These are phyloP conservation scores for Phytophthora meadii DNA, from an alignment of 352 stramenopile species.

Conservation along the genomic window DNA sequence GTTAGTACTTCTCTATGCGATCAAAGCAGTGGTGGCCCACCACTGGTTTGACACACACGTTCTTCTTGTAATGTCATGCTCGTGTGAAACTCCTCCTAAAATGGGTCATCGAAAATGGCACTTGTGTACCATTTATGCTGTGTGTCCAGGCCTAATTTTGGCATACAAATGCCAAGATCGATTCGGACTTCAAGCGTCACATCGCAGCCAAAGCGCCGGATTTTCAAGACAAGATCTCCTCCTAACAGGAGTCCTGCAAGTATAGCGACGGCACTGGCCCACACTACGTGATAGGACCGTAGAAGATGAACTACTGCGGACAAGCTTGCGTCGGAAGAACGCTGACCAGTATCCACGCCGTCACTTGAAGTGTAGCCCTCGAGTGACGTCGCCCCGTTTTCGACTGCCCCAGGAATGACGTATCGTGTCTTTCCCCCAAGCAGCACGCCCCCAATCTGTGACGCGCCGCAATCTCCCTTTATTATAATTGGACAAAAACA, in stretches of 20 bases:
- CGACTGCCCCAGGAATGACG: constrained; percentile 25
- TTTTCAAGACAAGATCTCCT: no score
- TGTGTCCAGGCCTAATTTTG: background rate
- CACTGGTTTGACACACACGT: no score
- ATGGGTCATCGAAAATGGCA: background rate
- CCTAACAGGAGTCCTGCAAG: no score
- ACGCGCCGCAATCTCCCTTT: constrained; percentile 4
- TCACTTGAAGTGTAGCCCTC: constrained; percentile 17
- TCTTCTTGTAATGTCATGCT: no score
- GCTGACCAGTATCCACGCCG: background rate
- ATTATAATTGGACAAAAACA: constrained; percentile 9
- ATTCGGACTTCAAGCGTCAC: background rate
- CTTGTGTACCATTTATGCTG: background rate
- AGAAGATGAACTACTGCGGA: background rate
- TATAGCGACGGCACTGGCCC: no score
- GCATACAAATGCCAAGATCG: constrained; percentile 1
- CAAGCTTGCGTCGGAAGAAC: background rate
- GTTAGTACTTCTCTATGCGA: no score
- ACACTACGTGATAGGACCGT: background rate
- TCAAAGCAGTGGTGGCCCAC: no score
- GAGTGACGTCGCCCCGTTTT: constrained; percentile 24
- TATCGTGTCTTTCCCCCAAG: constrained; percentile 23
- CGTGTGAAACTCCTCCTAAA: background rate
- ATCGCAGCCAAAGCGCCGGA: background rate
- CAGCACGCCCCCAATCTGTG: constrained; percentile 17